phyloP scores from a whole-genome alignment of 179 eudicot species.

The Beta lomatogona region DNA sequence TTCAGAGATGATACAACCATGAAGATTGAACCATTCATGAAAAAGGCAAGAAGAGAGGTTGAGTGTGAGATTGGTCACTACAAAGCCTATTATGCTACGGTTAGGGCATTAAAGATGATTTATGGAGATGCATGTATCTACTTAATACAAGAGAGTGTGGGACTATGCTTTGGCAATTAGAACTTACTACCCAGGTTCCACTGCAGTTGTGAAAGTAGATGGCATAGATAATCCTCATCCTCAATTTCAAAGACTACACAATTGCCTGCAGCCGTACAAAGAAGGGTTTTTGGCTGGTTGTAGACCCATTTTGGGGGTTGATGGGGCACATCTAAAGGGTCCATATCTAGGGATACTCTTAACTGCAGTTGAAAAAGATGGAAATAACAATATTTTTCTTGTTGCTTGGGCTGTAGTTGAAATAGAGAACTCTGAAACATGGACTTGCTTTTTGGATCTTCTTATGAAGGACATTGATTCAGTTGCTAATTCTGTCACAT shows the following conservation, averaged over 20 bases:
- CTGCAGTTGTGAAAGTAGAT: neutral
- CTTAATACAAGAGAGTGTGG: neutral
- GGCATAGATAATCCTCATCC: neutral
- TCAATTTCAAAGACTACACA: slow-evolving; percentile 6
- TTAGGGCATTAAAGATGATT: neutral
- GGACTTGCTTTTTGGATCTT: too few species aligned
- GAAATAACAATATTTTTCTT: too few species aligned
- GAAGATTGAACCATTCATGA: neutral
- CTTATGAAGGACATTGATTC: too few species aligned
- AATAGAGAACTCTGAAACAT: too few species aligned
- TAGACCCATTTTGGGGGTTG: too few species aligned
- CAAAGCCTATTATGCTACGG: neutral
- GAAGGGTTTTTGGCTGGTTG: too few species aligned
- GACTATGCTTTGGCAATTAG: neutral
- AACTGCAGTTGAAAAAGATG: too few species aligned
- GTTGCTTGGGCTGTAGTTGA: too few species aligned
- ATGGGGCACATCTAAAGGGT: too few species aligned
- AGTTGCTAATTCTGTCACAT: too few species aligned
- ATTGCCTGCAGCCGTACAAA: neutral
- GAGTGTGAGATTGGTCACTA: neutral
- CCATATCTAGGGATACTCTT: too few species aligned
- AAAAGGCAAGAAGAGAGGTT: neutral
- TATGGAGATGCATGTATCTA: neutral
- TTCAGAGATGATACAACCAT: neutral
- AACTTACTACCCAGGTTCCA: neutral